Percentiles rank a stretch among this genome's conserved stretches.
Conservation (phyloP, 1,139 yeast genomes). For the Pichia sp. region DNA sequence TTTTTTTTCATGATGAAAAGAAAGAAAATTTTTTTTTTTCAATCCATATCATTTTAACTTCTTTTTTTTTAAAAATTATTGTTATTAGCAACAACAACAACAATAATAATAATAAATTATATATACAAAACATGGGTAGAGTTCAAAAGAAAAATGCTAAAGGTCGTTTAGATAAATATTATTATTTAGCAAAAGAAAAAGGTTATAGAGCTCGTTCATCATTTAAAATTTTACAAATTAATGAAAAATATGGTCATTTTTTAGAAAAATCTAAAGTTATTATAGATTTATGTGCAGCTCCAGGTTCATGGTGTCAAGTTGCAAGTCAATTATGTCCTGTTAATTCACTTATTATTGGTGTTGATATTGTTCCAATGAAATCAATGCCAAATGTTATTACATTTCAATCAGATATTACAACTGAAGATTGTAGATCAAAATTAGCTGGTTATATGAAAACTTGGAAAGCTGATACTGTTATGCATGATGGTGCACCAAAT, state of each 20-base stretch:
- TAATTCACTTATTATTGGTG: conserved; percentile 91
- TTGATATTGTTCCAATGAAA: conserved; percentile 95
- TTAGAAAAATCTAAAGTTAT: conserved; percentile 95
- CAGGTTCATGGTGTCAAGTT: conserved; percentile 99
- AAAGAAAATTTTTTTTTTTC: neutral
- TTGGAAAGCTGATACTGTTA: conserved; percentile 97
- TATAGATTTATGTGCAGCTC: conserved; percentile 98
- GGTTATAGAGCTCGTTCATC: conserved; percentile 99
- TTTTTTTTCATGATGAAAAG: neutral
- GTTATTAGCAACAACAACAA: neutral
- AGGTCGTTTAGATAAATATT: conserved; percentile 98
- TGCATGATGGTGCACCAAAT: conserved; percentile 99
- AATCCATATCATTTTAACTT: neutral
- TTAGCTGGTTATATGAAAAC: conserved; percentile 95
- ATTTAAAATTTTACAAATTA: conserved; percentile 88
- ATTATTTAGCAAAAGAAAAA: conserved; percentile 91
- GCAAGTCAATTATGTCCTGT: conserved; percentile 91
- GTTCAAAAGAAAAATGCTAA: conserved; percentile 94
- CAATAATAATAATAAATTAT: too few species aligned
- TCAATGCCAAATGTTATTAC: conserved; percentile 90
- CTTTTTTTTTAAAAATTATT: neutral
- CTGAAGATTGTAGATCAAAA: conserved; percentile 94
- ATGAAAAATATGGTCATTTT: conserved; percentile 94
- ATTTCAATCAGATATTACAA: conserved; percentile 94
- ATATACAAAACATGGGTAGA: conserved; percentile 46